Evolutionary conservation across 352 stramenopile genomes (phyloP).

Genomic region (Phytophthora ohioensis): DNA sequence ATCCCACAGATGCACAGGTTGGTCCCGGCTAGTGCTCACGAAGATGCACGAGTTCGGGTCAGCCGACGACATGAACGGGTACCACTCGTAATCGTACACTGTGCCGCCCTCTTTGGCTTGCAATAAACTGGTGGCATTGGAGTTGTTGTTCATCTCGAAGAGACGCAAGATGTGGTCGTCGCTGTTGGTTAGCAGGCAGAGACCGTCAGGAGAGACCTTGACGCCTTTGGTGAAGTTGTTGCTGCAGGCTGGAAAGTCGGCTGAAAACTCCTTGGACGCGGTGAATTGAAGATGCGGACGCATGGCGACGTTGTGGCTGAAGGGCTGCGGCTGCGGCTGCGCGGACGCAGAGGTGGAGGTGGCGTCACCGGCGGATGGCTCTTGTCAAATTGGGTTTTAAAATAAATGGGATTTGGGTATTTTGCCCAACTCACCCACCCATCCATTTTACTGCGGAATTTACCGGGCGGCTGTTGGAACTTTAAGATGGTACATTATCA

Average conservation of each 20-base stretch:
- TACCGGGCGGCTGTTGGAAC: no score
- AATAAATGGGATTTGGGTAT: no score
- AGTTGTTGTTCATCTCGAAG: conserved; percentile 63
- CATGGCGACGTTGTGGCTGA: conserved; percentile 25
- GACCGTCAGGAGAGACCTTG: conserved; percentile 76
- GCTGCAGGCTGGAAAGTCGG: conserved; percentile 12
- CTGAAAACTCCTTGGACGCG: conserved; percentile 42
- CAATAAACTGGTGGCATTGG: conserved; percentile 43
- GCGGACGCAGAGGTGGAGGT: background rate
- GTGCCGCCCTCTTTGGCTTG: conserved; percentile 76
- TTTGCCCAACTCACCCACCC: no score
- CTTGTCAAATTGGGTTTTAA: no score
- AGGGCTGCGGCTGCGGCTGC: conserved; percentile 15
- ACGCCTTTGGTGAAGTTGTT: conserved; percentile 88
- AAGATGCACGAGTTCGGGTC: conserved; percentile 88
- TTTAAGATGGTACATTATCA: no score
- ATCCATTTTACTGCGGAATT: no score
- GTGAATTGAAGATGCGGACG: conserved; percentile 33
- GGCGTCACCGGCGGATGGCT: background rate
- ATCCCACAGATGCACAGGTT: conserved; percentile 93
- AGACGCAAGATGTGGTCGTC: conserved; percentile 86
- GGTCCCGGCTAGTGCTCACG: conserved; percentile 84
- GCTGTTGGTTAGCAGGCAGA: conserved; percentile 88
- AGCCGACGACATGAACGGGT: conserved; percentile 84
- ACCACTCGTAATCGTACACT: conserved; percentile 92